Conservation (phyloP, 2,329 filamentous ascomycete species). For the Fusarium torulosum region DNA sequence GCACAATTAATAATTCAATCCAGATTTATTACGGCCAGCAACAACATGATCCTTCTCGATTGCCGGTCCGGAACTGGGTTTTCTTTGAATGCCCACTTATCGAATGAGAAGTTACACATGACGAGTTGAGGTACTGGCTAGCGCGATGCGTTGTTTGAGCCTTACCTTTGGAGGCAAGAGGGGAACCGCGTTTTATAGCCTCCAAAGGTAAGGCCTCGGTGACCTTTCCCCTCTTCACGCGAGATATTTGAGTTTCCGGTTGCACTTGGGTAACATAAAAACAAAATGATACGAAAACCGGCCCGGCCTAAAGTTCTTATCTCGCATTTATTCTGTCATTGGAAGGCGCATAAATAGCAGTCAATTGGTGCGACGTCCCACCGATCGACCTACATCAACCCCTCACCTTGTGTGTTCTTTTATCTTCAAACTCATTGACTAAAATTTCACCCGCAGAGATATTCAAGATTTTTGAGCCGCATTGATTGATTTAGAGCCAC, state of each 20-base stretch:
- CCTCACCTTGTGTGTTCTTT: background rate
- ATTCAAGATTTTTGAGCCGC: accelerated
- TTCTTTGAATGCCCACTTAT: background rate
- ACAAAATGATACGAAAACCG: background rate
- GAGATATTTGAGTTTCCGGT: background rate
- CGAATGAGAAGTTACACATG: background rate
- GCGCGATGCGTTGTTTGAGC: background rate
- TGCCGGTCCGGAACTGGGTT: background rate
- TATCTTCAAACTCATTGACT: background rate
- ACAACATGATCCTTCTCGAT: background rate
- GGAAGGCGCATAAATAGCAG: background rate
- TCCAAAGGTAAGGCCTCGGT: conserved; percentile 17
- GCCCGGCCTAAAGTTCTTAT: conserved; percentile 5
- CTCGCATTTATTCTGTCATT: conserved; percentile 8
- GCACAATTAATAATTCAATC: background rate
- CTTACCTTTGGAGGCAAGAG: conserved; percentile 11
- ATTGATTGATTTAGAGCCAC: too few relatives aligned
- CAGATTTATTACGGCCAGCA: background rate
- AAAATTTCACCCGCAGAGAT: background rate
- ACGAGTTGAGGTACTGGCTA: background rate
- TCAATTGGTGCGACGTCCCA: background rate
- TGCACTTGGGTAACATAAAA: background rate
- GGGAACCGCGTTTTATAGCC: conserved; percentile 5
- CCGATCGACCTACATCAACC: background rate
- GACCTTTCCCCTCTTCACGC: background rate